Base-by-base conservation (phyloP, 164 flowering plant species). In the Piper betle region DNA sequence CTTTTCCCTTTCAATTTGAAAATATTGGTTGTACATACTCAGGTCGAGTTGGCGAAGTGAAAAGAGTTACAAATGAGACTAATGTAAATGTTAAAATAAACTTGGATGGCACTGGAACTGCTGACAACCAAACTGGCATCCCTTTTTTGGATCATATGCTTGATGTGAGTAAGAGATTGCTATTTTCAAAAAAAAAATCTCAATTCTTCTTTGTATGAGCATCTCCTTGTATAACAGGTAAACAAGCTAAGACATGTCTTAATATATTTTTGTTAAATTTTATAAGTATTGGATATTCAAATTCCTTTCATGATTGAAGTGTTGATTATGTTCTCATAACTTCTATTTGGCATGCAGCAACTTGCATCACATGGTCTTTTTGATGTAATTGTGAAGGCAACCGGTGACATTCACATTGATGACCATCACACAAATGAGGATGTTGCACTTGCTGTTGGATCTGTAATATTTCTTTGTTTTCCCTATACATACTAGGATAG, bases 391-490 rank as follows among this genome's bases (percentile, higher is more conserved):
- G 99, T 91, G 15, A 85, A 71, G 71, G 97, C 97, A 37, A 72
- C 78, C 55, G 99, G 97, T 42, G 99, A 94, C 67, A 77, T 71
- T 69, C 95, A 94, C 75, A 94, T 94, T 66, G 97, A 94, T 73
- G 99, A 94, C 68, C 99, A 94, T 74, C 99, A 94, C 66, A 88
- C 93, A 8, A 94, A 94, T 71, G 99, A 94, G 79, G 96, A 94
- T 83, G 87, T 94, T 72, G 99, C 95, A 17, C 99, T 94, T 73
- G 89, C 97, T 61, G 79, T 94, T 71, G 99, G 99, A 74, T 84
- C 99, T 62, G 99, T 94, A 20, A 70, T 33, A 42, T 52, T 59
- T 52, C 43, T 48, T 46, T 40, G 17, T 16, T 46, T 46, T 15
- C 15, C 13, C 15, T 15, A 10, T 15, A 5, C 50, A 46, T 15